Conservation (phyloP, 371 early-diverging fungal genomes). For the Actinomucor elegans region DNA sequence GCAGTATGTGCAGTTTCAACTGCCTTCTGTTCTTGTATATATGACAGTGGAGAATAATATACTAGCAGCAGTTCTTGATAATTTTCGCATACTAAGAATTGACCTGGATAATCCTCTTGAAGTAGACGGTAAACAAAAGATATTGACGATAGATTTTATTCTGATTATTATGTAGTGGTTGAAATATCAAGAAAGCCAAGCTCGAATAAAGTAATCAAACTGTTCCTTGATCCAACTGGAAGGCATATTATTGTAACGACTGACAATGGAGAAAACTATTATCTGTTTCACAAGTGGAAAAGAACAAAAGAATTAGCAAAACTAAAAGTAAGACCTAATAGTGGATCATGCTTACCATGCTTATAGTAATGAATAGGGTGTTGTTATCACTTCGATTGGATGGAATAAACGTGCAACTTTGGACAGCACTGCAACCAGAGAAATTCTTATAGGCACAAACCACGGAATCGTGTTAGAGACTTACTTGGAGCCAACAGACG, state of each 20-base stretch:
- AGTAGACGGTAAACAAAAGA: conserved; percentile 19
- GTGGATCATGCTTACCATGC: conserved; percentile 38
- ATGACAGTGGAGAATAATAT: conserved; percentile 81
- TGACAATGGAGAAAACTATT: conserved; percentile 84
- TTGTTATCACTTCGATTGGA: conserved; percentile 68
- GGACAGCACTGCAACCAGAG: conserved; percentile 65
- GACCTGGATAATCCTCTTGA: conserved; percentile 57
- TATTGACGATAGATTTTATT: neutral
- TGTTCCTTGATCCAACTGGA: conserved; percentile 86
- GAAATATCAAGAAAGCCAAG: conserved; percentile 67
- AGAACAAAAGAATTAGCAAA: conserved; percentile 67
- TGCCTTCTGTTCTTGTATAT: conserved; percentile 63
- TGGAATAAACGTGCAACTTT: conserved; percentile 78
- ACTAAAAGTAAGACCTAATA: conserved; percentile 55
- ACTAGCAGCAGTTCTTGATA: conserved; percentile 69
- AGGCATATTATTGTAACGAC: conserved; percentile 84
- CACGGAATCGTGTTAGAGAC: conserved; percentile 87
- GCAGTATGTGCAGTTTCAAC: conserved; percentile 82
- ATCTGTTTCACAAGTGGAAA: conserved; percentile 76
- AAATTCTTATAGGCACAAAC: conserved; percentile 80
- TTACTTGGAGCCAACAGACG: conserved; percentile 80
- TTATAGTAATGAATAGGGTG: neutral
- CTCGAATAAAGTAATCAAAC: conserved; percentile 60
- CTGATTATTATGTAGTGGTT: conserved; percentile 53
- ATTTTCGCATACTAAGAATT: conserved; percentile 69